Evolutionary conservation across 352 stramenopile genomes (phyloP).

Genomic region (Pythium utonaiense): DNA sequence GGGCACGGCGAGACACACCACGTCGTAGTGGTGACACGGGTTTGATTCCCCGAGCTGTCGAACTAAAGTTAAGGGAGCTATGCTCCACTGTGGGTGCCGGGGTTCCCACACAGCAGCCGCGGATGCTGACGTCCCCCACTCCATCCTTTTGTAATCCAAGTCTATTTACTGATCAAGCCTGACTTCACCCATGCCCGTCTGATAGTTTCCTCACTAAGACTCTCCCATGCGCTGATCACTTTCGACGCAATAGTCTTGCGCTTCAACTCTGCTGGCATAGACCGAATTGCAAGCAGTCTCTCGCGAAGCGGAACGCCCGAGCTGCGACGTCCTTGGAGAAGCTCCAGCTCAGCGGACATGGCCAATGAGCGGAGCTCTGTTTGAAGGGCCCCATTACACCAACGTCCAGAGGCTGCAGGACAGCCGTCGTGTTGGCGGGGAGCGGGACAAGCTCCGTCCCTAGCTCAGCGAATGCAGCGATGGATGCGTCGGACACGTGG

Average conservation of each 20-base stretch:
- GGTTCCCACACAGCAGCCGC: slow-evolving; percentile 14
- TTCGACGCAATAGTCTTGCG: slow-evolving; percentile 10
- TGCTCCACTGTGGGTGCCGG: slow-evolving; percentile 9
- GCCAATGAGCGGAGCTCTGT: slow-evolving; percentile 11
- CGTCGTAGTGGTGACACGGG: neutral
- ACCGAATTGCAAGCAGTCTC: slow-evolving; percentile 10
- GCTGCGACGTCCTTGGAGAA: neutral
- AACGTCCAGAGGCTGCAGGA: slow-evolving; percentile 26
- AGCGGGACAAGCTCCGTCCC: slow-evolving; percentile 23
- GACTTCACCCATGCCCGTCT: slow-evolving; percentile 18
- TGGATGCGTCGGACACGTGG: slow-evolving; percentile 20
- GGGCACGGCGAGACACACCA: neutral
- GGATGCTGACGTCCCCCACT: slow-evolving; percentile 17
- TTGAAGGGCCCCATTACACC: slow-evolving; percentile 23
- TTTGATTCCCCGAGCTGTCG: slow-evolving; percentile 9
- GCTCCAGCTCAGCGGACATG: slow-evolving; percentile 9
- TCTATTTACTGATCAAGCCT: neutral
- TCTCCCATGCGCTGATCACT: slow-evolving; percentile 16
- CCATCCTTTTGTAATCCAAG: neutral
- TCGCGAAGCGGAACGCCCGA: slow-evolving; percentile 11
- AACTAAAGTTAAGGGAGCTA: slow-evolving; percentile 15
- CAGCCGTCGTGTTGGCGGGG: slow-evolving; percentile 22
- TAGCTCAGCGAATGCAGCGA: slow-evolving; percentile 10
- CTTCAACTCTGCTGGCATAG: slow-evolving; percentile 5
- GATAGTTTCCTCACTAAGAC: slow-evolving; percentile 11